Evolutionary conservation across 345 rosid genomes (phyloP).

Genomic region (Eucalyptus polybractea): DNA sequence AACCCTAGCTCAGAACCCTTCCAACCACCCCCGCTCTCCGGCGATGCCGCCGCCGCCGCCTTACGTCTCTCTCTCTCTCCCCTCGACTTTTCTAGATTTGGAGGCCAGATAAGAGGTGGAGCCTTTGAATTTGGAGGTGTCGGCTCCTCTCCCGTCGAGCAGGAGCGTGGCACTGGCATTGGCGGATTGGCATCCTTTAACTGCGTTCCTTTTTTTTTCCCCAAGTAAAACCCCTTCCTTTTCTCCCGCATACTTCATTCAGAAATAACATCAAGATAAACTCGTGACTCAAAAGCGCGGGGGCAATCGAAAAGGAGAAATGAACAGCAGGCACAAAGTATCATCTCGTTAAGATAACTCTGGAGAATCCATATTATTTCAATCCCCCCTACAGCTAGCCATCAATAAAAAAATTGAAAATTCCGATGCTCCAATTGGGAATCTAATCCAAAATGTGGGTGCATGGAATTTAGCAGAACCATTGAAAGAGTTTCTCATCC

Average conservation of each 20-base stretch:
- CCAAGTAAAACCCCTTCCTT: neutral
- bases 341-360: conserved; percentile 1
- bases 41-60: neutral
- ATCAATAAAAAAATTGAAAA: neutral
- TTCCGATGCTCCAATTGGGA: neutral
- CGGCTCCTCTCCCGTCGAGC: neutral
- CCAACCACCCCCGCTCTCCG: neutral
- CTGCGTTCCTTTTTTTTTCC: neutral
- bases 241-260: neutral
- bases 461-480: conserved; percentile 11
- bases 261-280: neutral
- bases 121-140: neutral
- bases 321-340: neutral
- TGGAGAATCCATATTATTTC: conserved; percentile 4
- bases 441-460: neutral
- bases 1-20: neutral
- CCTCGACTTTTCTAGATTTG: neutral
- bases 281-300: neutral
- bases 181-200: neutral
- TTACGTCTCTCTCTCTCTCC: neutral
- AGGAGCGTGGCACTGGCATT: neutral
- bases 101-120: neutral
- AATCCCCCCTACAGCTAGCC: conserved; percentile 8
- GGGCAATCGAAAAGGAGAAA: neutral
- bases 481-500: neutral